Evolutionary conservation across 257 asterid genomes (phyloP), one percentile per base, ranked within the genome.

Genomic region (Lantana camara): DNA sequence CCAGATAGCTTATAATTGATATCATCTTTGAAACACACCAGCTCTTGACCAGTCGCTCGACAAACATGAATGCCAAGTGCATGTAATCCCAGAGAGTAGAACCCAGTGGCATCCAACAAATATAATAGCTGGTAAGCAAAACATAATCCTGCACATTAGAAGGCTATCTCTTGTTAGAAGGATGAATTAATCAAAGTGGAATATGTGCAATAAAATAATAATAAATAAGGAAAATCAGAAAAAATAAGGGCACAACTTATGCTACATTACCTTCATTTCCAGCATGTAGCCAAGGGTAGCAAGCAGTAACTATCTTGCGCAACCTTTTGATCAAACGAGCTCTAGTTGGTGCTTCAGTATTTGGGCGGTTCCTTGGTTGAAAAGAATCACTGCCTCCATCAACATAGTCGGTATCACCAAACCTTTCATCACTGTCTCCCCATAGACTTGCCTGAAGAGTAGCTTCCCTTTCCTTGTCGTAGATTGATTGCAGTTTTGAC

Each of bases 31-130:
- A 69, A 38, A 51, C 45, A 71, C 84, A 94, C 97, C 96, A 94
- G 75, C 73, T 90, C 99, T 76, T 94, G 99, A 44, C 99, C 99
- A 61, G 99, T 94, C 22, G 99, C 97, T 75, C 97, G 95, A 60
- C 97, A 94, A 70, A 94, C 96, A 77, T 94, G 93, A 73, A 94
- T 78, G 8, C 93, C 95, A 66, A 94, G 87, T 49, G 91, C 97
- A 76, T 90, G 97, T 61, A 94, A 77, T 75, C 96, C 97, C 41
- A 83, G 62, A 44, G 91, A 77, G 80, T 90, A 90, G 80, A 94
- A 94, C 70, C 97, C 96, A 34, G 96, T 94, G 61, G 99, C 96
- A 73, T 94, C 96, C 88, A 94, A 70, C 82, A 94, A 78, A 78
- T 88, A 94, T 69, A 94, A 79, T 21, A 94, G 85, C 87, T 94